Percentiles rank a stretch among this genome's conserved stretches.
phyloP scores from a whole-genome alignment of 129 eudicot genomes.

The Tagetes patula region DNA sequence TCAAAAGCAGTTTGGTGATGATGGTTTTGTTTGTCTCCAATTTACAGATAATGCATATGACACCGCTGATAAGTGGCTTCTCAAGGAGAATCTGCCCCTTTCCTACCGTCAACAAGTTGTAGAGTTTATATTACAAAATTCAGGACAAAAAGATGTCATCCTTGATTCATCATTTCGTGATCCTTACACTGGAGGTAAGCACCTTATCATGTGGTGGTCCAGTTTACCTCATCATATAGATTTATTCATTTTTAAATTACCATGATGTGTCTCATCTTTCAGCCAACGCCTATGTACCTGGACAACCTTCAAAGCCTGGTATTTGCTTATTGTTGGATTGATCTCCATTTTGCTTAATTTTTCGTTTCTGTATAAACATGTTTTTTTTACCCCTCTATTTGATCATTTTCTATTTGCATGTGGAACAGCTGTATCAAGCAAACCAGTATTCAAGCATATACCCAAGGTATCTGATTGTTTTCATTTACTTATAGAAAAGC shows the following conservation, averaged over 20 bases:
- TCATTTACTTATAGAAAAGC: neutral
- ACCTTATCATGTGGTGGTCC: constrained; percentile 7
- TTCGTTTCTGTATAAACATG: constrained; percentile 7
- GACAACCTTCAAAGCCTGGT: constrained; percentile 69
- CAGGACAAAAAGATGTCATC: constrained; percentile 73
- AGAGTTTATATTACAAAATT: constrained; percentile 82
- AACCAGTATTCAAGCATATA: constrained; percentile 81
- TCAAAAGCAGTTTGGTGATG: neutral
- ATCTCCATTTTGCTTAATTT: constrained; percentile 14
- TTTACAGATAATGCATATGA: constrained; percentile 74
- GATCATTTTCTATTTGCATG: constrained; percentile 16
- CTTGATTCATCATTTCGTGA: constrained; percentile 83
- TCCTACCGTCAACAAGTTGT: constrained; percentile 91
- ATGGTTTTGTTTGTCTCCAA: neutral
- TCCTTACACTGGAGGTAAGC: constrained; percentile 94
- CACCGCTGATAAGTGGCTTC: constrained; percentile 96
- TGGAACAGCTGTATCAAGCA: constrained; percentile 47
- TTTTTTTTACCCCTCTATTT: neutral
- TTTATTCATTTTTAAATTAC: constrained; percentile 10
- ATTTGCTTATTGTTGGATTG: constrained; percentile 24
- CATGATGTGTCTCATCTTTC: constrained; percentile 31
- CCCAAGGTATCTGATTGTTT: constrained; percentile 67
- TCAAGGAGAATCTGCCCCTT: constrained; percentile 75
- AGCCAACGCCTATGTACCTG: constrained; percentile 97
- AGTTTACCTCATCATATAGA: neutral